Percentiles rank a stretch among this genome's conserved stretches.
Evolutionary conservation across 306 rosid genomes (phyloP).

Genomic region (Prosopis cineraria): DNA sequence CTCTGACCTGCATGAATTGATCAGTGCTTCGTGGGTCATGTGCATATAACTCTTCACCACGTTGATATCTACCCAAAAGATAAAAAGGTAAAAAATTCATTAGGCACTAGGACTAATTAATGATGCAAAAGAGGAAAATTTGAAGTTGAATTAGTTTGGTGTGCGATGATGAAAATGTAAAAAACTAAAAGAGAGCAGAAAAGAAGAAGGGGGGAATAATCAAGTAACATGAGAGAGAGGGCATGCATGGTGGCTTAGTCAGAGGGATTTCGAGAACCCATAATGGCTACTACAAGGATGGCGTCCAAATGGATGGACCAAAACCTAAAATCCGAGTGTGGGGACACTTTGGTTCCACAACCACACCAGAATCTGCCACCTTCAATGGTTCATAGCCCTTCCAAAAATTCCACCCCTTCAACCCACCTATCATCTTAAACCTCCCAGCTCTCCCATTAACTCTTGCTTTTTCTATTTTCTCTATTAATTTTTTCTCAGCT

Average conservation of each 20-base stretch:
- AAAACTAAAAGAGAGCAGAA: neutral
- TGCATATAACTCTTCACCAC: neutral
- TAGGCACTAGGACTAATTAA: neutral
- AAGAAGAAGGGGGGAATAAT: neutral
- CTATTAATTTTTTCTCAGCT: neutral
- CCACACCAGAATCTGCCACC: constrained; percentile 38
- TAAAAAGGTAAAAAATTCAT: neutral
- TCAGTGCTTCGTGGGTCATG: neutral
- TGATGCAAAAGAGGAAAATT: neutral
- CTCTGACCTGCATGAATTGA: neutral
- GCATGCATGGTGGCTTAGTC: constrained; percentile 24
- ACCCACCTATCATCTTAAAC: constrained; percentile 1
- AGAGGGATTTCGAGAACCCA: constrained; percentile 13
- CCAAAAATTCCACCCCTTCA: constrained; percentile 9
- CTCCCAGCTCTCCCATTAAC: constrained; percentile 7
- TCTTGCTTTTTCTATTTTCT: neutral
- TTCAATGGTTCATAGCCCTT: constrained; percentile 33
- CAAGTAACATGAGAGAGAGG: neutral
- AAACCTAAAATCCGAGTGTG: constrained; percentile 28
- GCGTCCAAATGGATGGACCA: constrained; percentile 35
- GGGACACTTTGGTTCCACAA: constrained; percentile 26
- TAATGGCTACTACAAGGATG: neutral
- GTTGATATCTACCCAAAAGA: neutral
- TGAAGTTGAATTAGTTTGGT: neutral
- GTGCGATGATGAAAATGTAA: neutral